Base-by-base conservation (phyloP, 2,329 filamentous ascomycete genomes). In the Claviceps citrina region DNA sequence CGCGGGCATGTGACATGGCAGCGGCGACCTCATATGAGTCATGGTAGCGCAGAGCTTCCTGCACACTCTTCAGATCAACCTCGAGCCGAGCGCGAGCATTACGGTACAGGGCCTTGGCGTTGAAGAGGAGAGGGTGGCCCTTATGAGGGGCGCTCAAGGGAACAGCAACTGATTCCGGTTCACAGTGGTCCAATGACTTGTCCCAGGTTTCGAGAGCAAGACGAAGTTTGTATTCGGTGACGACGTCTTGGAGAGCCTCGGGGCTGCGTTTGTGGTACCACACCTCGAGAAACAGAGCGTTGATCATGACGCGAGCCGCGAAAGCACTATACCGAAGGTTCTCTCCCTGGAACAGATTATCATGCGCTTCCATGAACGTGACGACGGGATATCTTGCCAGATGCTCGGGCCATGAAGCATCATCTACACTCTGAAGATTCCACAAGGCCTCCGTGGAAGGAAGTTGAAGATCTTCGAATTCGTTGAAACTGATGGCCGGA, bases 201-300 rank as follows among this genome's bases (percentile, higher is more conserved):
- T 96, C 86, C 91, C 91, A 98, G n/a, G 89, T 95, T 65, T 96
- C 89, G 40, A 98, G 70, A 38, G 91, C 91, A 39, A 95, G 76
- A 42, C 91, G 78, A 45, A 98, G 80, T 69, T 95, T 96, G 73
- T 94, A 96, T 64, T 96, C 91, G 3, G 89, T 93, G 33, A 96
- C 89, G 30, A 96, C 87, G 56, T 96, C 89, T 63, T 96, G 91
- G 31, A 96, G 70, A 38, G 89, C 87, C 59, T 96, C 87, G n/a
- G 89, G 89, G 59, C 85, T 95, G 55, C 91, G 84, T 73, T 95
- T 95, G 67, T 96, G 85, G 57, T 94, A 93, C 91, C 91, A 98
- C 3, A 96, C 89, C 61, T 96, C 91, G 36, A 98, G 72, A 70
- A 96, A 98, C 47, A 98, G 70, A 9, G 91, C 89, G 55, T 96